Base-by-base conservation (phyloP, 495 filamentous ascomycete genomes). In the Xylaria acuta region DNA sequence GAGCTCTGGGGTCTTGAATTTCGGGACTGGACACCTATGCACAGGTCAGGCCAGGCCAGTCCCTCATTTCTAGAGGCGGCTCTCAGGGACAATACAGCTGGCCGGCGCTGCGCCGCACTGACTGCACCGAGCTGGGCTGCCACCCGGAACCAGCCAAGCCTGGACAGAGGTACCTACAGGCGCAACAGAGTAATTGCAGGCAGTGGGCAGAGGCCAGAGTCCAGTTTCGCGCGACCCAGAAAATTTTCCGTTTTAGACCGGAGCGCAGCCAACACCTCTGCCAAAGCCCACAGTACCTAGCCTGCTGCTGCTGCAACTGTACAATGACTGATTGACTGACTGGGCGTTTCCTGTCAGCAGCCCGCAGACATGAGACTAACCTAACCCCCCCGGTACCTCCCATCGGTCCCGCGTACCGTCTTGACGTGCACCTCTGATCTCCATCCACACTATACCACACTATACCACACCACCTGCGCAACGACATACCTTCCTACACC, bases 221-320 rank as follows among this genome's bases (percentile, higher is more conserved):
- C 62, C 40, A 30, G 47, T 25, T 22, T 74, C 70, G 74, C 64
- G 75, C 75, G 75, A 77, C 70, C 73, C 75, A 75, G 68, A 73
- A 68, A 45, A 38, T 73, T 73, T 60, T 38, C 58, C 34, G 25
- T 67, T 71, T 74, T 62, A 62, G 51, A 60, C 43, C 54, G 34
- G 59, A 70, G 71, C 58, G 32, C 58, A 5, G 25, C 66, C 64
- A 67, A 49, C 47, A 38, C 27, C 34, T 38, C 64, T 60, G 51
- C 71, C 65, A 54, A 59, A 56, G 58, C 32, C 60, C 41, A 49
- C 67, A 56, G 68, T 63, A 49, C 47, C 25, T 75, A 62, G 27
- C 5, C 22, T 54, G 30, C 51, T 47, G 41, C 43, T 47, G 43
- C 43, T 53, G 22, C 49, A 53, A 53, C 49, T 27, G 49, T 53